Base-by-base conservation (phyloP, 306 rosid species). In the Cotoneaster glaucophyllus region DNA sequence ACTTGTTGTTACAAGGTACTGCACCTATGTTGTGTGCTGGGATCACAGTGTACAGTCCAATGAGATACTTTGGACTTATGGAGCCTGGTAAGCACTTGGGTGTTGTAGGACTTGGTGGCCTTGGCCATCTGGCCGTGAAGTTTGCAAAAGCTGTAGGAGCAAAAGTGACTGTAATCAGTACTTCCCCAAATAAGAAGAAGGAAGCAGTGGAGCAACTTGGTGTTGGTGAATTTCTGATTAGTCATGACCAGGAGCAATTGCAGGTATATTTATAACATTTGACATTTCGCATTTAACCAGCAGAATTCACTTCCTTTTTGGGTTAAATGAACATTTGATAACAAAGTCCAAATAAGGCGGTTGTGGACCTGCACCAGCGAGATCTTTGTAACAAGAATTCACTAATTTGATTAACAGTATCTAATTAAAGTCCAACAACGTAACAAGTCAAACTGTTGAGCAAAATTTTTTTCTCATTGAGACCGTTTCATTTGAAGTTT, bases 1-100 rank as follows among this genome's bases (percentile, higher is more conserved):
- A 45, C 15, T 18, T 44, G 3, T 12, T 58, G n/a, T 15, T 74
- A 12, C 68, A 18, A 5, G 77, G 54, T 22, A 17, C 45, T 5
- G 77, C 69, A 7, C 77, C 70, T 6, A 19, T 74, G 25, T 10
- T 74, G 61, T 74, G 77, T 17, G 69, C 69, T 5, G 77, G 77
- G 58, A 74, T 74, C 8, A 26, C 77, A 3, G 70, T 44, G 56
- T 74, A 58, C 18, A 74, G 67, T 25, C 77, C 77, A 10, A 18
- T 74, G 45, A 74, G 12, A 74, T 28, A 74, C 18, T 48, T 37
- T 18, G 58, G 67, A 11, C 57, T 74, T 19, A 4, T 5, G 1
- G 28, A 74, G 17, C 6, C 61, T 1, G 32, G 14, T 37, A n/a
- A 3, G 12, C 31, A 56, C 22, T 31, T 53, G 50, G 65, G 76